Evolutionary conservation across 129 eudicot genomes (phyloP).

Genomic region (Pseudognaphalium luteoalbum): DNA sequence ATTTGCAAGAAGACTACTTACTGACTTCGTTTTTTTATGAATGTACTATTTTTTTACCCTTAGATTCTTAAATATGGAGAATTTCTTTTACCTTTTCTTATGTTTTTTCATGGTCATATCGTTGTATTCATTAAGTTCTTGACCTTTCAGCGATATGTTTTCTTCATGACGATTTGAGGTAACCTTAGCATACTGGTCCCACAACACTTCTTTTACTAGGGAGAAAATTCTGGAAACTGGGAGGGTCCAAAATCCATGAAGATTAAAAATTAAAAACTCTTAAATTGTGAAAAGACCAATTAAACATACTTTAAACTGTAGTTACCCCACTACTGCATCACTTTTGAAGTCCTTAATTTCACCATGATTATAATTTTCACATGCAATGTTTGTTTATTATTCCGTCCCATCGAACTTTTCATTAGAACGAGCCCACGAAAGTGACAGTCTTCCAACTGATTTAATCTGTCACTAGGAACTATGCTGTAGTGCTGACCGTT

Average conservation of each 20-base stretch:
- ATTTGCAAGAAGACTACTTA: conserved; percentile 16
- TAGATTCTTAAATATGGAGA: background rate
- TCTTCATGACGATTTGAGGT: background rate
- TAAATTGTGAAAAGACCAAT: background rate
- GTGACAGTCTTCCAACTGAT: background rate
- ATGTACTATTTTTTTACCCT: background rate
- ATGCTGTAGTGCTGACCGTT: conserved; percentile 10
- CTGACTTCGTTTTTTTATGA: background rate
- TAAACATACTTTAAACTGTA: conserved; percentile 44
- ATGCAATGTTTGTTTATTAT: conserved; percentile 32
- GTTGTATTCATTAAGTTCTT: background rate
- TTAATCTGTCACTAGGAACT: background rate
- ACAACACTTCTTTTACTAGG: background rate
- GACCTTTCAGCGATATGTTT: conserved; percentile 15
- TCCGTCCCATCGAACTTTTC: conserved; percentile 28
- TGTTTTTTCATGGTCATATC: background rate
- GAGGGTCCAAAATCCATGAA: conserved; percentile 7
- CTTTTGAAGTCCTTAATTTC: conserved; percentile 32
- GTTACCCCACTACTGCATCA: conserved; percentile 45
- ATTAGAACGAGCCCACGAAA: conserved; percentile 22
- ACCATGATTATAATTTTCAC: conserved; percentile 41
- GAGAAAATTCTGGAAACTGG: background rate
- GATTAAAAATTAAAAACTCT: conserved; percentile 4
- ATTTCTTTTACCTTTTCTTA: conserved; percentile 12
- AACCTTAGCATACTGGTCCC: conserved; percentile 2